Conservation (phyloP, 129 eudicot genomes). For the Smallanthus sonchifolius region DNA sequence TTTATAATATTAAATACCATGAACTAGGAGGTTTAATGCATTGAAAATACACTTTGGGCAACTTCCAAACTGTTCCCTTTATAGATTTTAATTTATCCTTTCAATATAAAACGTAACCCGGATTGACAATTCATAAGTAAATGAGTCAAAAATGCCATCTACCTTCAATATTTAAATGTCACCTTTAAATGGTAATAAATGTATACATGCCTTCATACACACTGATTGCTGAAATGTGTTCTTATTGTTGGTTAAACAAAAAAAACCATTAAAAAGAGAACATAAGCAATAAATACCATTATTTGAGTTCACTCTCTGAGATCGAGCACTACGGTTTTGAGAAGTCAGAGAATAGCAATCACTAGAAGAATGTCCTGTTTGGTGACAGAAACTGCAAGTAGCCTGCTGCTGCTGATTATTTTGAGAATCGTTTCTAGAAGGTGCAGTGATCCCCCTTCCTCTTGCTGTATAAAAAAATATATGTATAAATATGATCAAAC, state of each 20-base stretch:
- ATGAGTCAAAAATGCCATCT: background rate
- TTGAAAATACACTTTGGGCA: background rate
- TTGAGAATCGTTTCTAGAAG: conserved; percentile 51
- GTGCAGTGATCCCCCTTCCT: conserved; percentile 56
- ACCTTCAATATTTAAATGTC: background rate
- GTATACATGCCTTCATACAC: background rate
- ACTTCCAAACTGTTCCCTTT: background rate
- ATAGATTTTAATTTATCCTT: background rate
- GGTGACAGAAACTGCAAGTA: conserved; percentile 57
- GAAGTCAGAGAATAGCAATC: conserved; percentile 59
- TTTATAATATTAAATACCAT: background rate
- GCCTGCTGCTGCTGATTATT: conserved; percentile 36
- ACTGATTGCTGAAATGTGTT: background rate
- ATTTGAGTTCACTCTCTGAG: conserved; percentile 38
- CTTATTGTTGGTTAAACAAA: background rate
- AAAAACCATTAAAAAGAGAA: background rate
- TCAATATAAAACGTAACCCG: background rate
- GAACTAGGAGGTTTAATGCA: background rate
- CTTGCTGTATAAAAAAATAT: conserved; percentile 32
- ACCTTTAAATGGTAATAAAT: background rate
- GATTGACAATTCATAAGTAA: background rate
- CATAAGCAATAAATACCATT: conserved; percentile 34
- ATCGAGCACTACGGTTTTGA: conserved; percentile 46
- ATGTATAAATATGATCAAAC: background rate
- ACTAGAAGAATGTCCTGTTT: conserved; percentile 60